Evolutionary conservation across 1,284 basidiomycete genomes (phyloP).

Genomic region (Tilletia setariae): DNA sequence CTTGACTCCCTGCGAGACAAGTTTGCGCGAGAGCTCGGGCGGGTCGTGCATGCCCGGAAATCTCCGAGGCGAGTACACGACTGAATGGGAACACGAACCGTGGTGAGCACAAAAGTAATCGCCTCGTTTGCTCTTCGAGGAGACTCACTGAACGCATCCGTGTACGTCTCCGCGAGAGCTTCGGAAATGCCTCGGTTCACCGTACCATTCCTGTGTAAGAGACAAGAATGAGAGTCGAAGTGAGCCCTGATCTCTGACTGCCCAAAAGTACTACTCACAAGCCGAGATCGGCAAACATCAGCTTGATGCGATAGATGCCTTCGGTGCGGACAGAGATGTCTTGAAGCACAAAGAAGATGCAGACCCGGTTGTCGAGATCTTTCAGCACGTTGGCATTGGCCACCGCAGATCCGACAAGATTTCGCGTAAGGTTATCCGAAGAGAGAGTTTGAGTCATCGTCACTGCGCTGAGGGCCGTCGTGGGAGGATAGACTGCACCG

Average conservation of each 20-base stretch:
- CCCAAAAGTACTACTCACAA: constrained; percentile 19
- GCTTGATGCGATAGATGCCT: constrained; percentile 44
- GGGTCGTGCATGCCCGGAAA: constrained; percentile 49
- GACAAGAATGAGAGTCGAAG: background rate
- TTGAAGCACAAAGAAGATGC: constrained; percentile 49
- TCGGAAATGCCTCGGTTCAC: constrained; percentile 37
- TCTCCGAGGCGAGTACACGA: constrained; percentile 42
- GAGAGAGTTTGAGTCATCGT: constrained; percentile 15
- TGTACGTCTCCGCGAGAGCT: constrained; percentile 44
- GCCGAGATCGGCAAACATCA: constrained; percentile 43
- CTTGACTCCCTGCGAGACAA: constrained; percentile 48
- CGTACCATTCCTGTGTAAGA: constrained; percentile 29
- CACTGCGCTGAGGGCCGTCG: constrained; percentile 7
- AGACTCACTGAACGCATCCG: constrained; percentile 38
- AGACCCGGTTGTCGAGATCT: constrained; percentile 41
- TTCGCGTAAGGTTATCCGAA: constrained; percentile 32
- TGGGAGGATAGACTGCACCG: background rate
- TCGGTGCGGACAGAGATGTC: constrained; percentile 46
- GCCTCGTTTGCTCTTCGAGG: background rate
- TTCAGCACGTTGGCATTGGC: constrained; percentile 44
- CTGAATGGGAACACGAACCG: background rate
- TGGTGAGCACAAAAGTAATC: background rate
- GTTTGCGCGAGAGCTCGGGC: constrained; percentile 41
- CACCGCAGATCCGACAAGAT: constrained; percentile 44
- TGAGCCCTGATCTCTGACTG: background rate